Base-by-base conservation (phyloP, 1,139 yeast genomes). In the Geotrichum fermentans region DNA sequence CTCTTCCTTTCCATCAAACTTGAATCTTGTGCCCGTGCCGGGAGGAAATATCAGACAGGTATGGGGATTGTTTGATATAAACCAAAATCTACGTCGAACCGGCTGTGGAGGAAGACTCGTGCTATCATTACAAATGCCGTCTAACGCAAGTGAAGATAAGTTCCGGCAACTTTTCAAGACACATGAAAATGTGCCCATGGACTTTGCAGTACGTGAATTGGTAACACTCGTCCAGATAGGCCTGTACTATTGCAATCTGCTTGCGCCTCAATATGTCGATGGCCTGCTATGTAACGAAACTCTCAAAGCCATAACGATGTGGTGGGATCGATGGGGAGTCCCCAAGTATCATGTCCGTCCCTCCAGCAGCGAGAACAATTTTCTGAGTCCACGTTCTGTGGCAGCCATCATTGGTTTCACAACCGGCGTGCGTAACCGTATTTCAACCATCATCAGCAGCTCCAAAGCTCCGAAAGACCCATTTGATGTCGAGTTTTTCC, bases 71-170 rank as follows among this genome's bases (percentile, higher is more conserved):
- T 89, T 86, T 60, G 74, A 78, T 42, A 79, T 86, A 11, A 90
- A 89, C 62, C 82, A 87, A 48, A 82, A 89, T 65, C 69, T 92
- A 57, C 78, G 84, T 58, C 77, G 87, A 59, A 66, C 89, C 43
- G 82, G 83, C 26, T 92, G 97, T 63, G 83, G 90, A 43, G 95
- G 97, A 7, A 72, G 98, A 53, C 80, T 95, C 0, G 82, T 87
- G 1, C 72, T 89, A 35, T 69, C 88, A 37, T 73, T 86, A 14
- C 73, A 82, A 3, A 72, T 73, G 30, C 86, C 95, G 0, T 72
- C 95, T 0, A 87, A 81, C 59, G 87, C 96, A 0, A 77, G 82
- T 20, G 87, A 82, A 57, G 92, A 86, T 59, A 90, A 89, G 61
- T 90, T 92, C 63, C 72, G 87, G 36, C 86, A 85, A 56, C 72